A percentile compares a stretch with the other conserved stretches of the same genome.
These are phyloP conservation scores for Massospora cicadina DNA, from an alignment of 371 early-diverging fungal species.

Conservation along the genomic window DNA sequence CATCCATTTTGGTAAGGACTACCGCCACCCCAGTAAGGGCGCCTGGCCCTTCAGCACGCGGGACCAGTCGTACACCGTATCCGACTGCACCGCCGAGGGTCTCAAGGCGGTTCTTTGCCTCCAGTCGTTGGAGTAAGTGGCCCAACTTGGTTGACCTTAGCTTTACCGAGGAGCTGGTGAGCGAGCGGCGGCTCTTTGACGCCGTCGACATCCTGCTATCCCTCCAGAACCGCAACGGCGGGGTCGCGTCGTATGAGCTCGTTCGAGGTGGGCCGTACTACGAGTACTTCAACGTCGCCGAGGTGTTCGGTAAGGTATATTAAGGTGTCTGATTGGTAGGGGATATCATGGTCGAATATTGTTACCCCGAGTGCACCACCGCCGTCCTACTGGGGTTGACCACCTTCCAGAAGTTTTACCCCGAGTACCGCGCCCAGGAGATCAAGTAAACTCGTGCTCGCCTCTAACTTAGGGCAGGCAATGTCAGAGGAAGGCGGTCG, in stretches of 20 bases:
- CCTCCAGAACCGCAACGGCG: constrained; percentile 83
- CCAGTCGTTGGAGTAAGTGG: constrained; percentile 34
- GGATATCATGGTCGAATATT: constrained; percentile 94
- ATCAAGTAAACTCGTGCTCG: constrained; percentile 34
- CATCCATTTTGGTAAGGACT: constrained; percentile 38
- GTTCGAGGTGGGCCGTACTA: constrained; percentile 60
- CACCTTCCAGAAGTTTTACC: constrained; percentile 52
- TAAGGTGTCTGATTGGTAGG: constrained; percentile 17
- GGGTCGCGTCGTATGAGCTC: constrained; percentile 81
- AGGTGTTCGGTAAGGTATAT: constrained; percentile 57
- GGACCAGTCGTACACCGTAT: constrained; percentile 86
- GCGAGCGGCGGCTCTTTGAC: constrained; percentile 49
- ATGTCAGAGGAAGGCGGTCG: constrained; percentile 36
- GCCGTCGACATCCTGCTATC: constrained; percentile 76
- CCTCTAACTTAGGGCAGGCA: constrained; percentile 10
- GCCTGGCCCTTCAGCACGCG: constrained; percentile 95
- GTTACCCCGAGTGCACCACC: constrained; percentile 93
- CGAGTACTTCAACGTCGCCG: constrained; percentile 83
- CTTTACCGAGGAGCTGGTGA: constrained; percentile 23
- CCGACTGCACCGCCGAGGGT: constrained; percentile 94
- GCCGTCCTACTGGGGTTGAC: constrained; percentile 71
- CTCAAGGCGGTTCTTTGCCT: constrained; percentile 61
- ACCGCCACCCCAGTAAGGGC: constrained; percentile 69
- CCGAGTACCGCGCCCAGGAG: constrained; percentile 62
- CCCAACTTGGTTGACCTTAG: constrained; percentile 4